These are phyloP conservation scores for Talaromyces amestolkiae DNA, from an alignment of 2,329 filamentous ascomycete species.

Conservation along the genomic window DNA sequence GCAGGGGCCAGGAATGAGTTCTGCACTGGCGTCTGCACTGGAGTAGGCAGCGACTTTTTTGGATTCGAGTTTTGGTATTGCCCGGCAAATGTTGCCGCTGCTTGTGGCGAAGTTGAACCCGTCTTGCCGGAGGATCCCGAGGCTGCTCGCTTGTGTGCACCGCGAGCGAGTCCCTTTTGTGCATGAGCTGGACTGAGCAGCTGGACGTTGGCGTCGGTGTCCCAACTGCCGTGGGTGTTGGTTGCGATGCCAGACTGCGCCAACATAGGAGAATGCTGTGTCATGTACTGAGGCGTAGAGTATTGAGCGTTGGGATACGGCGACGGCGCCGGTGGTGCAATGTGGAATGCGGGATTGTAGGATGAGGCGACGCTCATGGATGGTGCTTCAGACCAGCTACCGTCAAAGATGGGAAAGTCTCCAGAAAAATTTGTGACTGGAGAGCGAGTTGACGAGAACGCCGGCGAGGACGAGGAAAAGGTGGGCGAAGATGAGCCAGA, in stretches of 20 bases:
- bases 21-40: constrained; percentile 55
- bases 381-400: constrained; percentile 32
- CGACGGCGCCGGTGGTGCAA: constrained; percentile 34
- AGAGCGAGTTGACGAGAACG: constrained; percentile 31
- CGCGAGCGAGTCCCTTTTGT: constrained; percentile 27
- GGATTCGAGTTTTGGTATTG: constrained; percentile 34
- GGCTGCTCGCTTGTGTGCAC: constrained; percentile 39
- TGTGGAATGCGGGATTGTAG: constrained; percentile 38
- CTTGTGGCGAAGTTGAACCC: constrained; percentile 43
- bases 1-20: constrained; percentile 48
- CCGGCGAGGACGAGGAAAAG: constrained; percentile 27
- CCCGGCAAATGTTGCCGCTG: constrained; percentile 37
- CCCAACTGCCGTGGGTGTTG: constrained; percentile 34
- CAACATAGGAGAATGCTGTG: constrained; percentile 35
- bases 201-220: constrained; percentile 35
- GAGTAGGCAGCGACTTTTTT: constrained; percentile 55
- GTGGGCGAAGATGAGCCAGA: constrained; percentile 34
- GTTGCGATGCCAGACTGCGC: constrained; percentile 36
- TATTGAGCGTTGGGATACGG: constrained; percentile 24
- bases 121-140: constrained; percentile 45
- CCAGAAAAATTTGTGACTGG: constrained; percentile 28
- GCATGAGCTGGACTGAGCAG: constrained; percentile 36
- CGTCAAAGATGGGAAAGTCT: constrained; percentile 28
- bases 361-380: constrained; percentile 42
- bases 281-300: constrained; percentile 26